Evolutionary conservation across 306 rosid species (phyloP), one percentile per base, ranked within the genome.

Genomic region (Dicorynia guianensis): DNA sequence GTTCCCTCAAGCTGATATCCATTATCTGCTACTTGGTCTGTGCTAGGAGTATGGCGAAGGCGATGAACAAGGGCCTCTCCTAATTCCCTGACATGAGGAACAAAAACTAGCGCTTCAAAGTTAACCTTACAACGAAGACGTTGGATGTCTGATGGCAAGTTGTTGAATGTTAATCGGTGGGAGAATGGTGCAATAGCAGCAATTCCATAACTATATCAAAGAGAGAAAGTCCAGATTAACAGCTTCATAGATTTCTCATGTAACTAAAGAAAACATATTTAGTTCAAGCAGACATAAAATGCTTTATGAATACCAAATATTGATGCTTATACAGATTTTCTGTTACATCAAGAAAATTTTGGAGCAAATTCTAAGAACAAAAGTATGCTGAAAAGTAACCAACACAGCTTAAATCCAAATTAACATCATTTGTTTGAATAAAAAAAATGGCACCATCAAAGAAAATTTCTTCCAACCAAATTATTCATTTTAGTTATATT

Each of bases 151-250:
- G 75, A 67, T 15, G 99, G 87, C 88, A 95, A 81, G 86, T 89
- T 93, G 84, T 90, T 91, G 84, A 95, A 95, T 72, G 99, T 85
- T 82, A 95, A 83, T 70, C 99, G 99, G 70, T 95, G 99, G 68
- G 99, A 95, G 83, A 95, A 95, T 18, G 99, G 99, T 25, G 99
- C 78, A 63, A 95, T 82, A 12, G 97, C 99, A 83, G 97, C 97
- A 75, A 95, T 85, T 34, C 96, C 97, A 67, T 92, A 89, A 83
- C 99, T 95, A 92, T 70, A 84, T 74, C 82, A 83, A 71, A 67
- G 62, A 80, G 62, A 80, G 67, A 86, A 71, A 66, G 64, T 80
- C 73, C 63, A 84, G 76, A 84, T 44, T 76, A 69, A 8, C 4
- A 68, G 34, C 3, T 14, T 74, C 76, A 80, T 71, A 80, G 81